phyloP scores from a whole-genome alignment of 176 grass and related monocot genomes.

The Aegilops bicornis region DNA sequence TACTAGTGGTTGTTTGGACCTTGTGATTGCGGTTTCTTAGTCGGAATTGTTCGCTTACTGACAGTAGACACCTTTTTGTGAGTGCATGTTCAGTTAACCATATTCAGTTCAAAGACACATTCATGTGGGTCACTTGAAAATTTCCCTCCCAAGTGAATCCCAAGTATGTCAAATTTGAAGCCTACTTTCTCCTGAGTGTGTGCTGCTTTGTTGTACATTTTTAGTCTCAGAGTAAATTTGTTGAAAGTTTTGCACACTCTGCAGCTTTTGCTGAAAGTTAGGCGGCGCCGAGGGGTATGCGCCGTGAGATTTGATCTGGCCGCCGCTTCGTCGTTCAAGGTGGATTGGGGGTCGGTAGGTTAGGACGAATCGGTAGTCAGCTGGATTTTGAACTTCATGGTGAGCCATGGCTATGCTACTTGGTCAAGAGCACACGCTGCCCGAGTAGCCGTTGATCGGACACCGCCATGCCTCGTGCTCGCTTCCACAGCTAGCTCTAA shows the following conservation, averaged over 20 bases:
- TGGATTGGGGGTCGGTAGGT: too few relatives aligned
- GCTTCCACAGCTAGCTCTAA: too few relatives aligned
- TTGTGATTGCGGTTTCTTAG: not conserved
- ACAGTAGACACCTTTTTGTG: not conserved
- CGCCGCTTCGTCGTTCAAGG: too few relatives aligned
- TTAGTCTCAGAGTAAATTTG: not conserved
- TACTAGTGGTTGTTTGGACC: not conserved
- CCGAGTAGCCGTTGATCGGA: too few relatives aligned
- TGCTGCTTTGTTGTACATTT: not conserved
- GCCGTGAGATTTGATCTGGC: too few relatives aligned
- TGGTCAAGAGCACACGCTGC: too few relatives aligned
- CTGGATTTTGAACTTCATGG: too few relatives aligned
- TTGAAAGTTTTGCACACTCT: not conserved
- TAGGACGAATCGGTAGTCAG: too few relatives aligned
- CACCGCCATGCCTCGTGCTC: too few relatives aligned
- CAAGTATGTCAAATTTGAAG: not conserved
- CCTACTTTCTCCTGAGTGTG: too few relatives aligned
- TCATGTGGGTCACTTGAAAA: not conserved
- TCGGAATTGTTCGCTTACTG: not conserved
- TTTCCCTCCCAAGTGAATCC: not conserved
- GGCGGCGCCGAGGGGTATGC: too few relatives aligned
- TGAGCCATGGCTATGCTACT: too few relatives aligned
- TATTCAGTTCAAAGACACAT: not conserved
- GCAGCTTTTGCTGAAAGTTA: conserved; percentile 94
- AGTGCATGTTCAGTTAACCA: not conserved